Percentiles rank a stretch among this genome's conserved stretches.
phyloP scores from a whole-genome alignment of 2,329 filamentous ascomycete species.

The Aschersonia sp. region DNA sequence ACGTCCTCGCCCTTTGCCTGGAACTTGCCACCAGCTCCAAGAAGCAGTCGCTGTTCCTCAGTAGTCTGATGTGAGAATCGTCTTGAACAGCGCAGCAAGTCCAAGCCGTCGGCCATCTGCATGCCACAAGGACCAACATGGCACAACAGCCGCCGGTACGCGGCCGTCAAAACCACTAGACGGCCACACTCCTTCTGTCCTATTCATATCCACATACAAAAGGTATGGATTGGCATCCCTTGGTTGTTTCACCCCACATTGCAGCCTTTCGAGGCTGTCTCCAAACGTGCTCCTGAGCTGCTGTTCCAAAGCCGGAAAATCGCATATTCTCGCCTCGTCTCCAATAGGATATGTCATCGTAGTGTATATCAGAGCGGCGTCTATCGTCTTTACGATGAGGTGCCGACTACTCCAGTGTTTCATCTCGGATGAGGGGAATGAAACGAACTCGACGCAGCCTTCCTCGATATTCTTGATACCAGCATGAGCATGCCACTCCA shows the following conservation, averaged over 20 bases:
- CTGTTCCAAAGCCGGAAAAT: constrained; percentile 1
- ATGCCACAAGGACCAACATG: constrained; percentile 23
- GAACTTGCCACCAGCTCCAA: too few relatives aligned
- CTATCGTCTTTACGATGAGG: constrained; percentile 9
- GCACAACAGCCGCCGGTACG: constrained; percentile 12
- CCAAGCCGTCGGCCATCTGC: constrained; percentile 15
- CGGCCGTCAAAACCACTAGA: background rate
- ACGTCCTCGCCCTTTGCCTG: too few relatives aligned
- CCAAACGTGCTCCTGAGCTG: background rate
- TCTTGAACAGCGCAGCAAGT: constrained; percentile 18
- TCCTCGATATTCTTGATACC: constrained; percentile 31
- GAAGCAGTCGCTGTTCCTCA: background rate
- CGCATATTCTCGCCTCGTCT: background rate
- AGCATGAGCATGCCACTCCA: constrained; percentile 72
- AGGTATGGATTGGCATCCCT: constrained; percentile 12
- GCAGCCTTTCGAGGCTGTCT: constrained; percentile 1
- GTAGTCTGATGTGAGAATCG: constrained; percentile 2
- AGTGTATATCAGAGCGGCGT: constrained; percentile 15
- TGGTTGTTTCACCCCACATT: background rate
- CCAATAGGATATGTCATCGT: constrained; percentile 9
- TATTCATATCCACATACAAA: constrained; percentile 15
- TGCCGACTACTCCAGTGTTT: constrained; percentile 16
- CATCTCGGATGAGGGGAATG: constrained; percentile 1
- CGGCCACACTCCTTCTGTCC: constrained; percentile 7
- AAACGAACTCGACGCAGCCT: constrained; percentile 12